Conservation (phyloP, 176 grass and related monocot genomes). For the Oryza meridionalis region DNA sequence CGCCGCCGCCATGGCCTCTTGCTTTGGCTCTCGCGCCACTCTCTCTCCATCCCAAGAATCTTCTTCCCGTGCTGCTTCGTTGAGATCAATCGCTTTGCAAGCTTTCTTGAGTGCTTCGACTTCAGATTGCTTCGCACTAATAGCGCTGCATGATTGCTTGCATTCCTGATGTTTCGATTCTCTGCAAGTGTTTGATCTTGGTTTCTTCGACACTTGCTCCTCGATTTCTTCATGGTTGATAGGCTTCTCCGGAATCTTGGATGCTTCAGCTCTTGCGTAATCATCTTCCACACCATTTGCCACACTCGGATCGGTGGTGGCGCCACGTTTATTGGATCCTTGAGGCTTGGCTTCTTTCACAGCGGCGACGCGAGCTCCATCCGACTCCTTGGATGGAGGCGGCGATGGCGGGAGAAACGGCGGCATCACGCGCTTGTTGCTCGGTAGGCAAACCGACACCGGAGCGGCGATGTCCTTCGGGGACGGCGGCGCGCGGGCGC, state of each 20-base stretch:
- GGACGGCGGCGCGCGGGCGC: background rate
- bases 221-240: background rate
- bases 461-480: background rate
- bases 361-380: background rate
- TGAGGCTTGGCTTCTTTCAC: constrained; percentile 5
- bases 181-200: background rate
- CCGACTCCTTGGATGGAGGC: background rate
- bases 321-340: constrained; percentile 2
- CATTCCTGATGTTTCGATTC: constrained; percentile 7
- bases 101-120: constrained; percentile 5
- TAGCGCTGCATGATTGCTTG: constrained; percentile 1
- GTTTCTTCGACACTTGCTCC: constrained; percentile 3
- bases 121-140: constrained; percentile 10
- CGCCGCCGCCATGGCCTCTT: background rate
- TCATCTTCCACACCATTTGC: background rate
- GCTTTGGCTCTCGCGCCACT: background rate
- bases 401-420: constrained; percentile 24
- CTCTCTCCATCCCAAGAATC: constrained; percentile 2
- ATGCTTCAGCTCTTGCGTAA: background rate
- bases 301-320: background rate
- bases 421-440: constrained; percentile 37
- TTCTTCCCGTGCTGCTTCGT: background rate
- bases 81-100: background rate
- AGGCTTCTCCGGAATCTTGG: background rate
- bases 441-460: constrained; percentile 7